Conservation (phyloP, 169 alveolate species). For the Plasmodium malariae region DNA sequence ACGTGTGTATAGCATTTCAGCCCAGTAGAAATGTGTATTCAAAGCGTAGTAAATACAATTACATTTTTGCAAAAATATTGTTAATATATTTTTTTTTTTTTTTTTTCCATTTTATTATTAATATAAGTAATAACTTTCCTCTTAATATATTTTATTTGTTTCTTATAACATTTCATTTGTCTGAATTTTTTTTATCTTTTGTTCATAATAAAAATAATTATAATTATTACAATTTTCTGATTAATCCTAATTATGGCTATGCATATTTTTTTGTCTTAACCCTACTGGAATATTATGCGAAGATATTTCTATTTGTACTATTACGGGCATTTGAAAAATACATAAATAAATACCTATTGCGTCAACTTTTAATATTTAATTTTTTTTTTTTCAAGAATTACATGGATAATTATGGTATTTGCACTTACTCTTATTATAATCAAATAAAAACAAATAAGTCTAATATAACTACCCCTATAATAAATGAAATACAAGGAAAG, state of each 20-base stretch:
- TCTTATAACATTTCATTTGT: constrained; percentile 45
- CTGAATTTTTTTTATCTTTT: constrained; percentile 59
- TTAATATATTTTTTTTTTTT: constrained; percentile 54
- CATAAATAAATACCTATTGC: constrained; percentile 16
- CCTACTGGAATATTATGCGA: constrained; percentile 46
- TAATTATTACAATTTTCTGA: constrained; percentile 53
- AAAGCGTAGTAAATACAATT: constrained; percentile 48
- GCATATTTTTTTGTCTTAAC: constrained; percentile 47
- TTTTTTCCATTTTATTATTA: constrained; percentile 41
- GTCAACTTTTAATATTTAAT: constrained; percentile 30
- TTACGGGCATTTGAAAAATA: constrained; percentile 21
- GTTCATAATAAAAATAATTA: constrained; percentile 42
- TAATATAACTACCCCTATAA: too few relatives aligned
- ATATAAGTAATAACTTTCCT: constrained; percentile 45
- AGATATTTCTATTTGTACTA: constrained; percentile 44
- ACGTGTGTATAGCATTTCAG: constrained; percentile 11
- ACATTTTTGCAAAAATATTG: constrained; percentile 52
- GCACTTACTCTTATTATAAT: constrained; percentile 35
- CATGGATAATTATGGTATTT: neutral
- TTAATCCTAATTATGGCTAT: constrained; percentile 55
- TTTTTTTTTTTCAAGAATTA: constrained; percentile 42
- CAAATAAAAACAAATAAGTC: neutral
- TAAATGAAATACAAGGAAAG: neutral
- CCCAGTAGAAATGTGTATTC: constrained; percentile 43
- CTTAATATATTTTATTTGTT: constrained; percentile 33